Conservation (phyloP, 768 basidiomycete species). For the Trametes punicea region DNA sequence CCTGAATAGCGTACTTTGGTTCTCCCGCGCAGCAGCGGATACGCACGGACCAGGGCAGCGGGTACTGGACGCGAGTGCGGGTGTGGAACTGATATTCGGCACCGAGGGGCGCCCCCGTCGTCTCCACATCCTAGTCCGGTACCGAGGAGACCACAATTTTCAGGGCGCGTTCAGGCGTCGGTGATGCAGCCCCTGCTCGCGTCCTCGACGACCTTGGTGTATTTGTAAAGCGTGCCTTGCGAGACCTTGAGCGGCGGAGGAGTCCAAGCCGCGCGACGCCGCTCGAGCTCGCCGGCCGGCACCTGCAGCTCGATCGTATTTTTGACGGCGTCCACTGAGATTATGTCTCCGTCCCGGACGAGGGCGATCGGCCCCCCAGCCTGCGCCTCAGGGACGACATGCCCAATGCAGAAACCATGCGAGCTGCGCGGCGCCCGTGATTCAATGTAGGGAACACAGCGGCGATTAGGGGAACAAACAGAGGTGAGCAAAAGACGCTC, state of each 20-base stretch:
- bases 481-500: constrained; percentile 11
- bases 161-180: constrained; percentile 51
- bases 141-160: neutral
- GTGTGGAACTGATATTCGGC: neutral
- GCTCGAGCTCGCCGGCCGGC: constrained; percentile 73
- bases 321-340: constrained; percentile 83
- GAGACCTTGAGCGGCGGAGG: constrained; percentile 82
- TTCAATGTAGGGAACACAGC: neutral
- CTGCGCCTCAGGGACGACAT: constrained; percentile 95
- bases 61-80: neutral
- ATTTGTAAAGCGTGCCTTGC: constrained; percentile 86
- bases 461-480: neutral
- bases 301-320: constrained; percentile 82
- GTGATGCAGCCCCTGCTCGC: constrained; percentile 93
- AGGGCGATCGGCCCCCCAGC: constrained; percentile 92
- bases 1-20: constrained; percentile 15
- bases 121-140: constrained; percentile 7
- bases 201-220: constrained; percentile 82
- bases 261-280: constrained; percentile 68
- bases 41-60: neutral
- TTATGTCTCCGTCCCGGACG: constrained; percentile 82
- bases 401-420: constrained; percentile 95
- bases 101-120: constrained; percentile 1
- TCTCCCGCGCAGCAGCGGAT: neutral
- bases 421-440: constrained; percentile 50